Conservation (phyloP, 179 eudicot genomes). For the Gypsophila paniculata region DNA sequence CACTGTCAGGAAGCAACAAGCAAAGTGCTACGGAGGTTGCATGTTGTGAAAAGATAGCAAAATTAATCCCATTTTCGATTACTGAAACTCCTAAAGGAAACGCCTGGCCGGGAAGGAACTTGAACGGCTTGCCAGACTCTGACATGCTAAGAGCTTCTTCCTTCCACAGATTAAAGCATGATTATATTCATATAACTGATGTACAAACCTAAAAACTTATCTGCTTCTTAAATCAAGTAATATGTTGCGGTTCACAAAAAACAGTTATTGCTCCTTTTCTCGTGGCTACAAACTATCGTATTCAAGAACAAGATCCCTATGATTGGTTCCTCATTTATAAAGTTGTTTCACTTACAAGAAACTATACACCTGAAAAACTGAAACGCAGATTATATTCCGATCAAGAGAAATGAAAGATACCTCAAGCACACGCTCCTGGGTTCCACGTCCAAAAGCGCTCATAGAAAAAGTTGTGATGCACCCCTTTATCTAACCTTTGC, state of each 20-base stretch:
- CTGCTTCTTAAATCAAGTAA: background rate
- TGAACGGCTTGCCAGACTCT: constrained; percentile 34
- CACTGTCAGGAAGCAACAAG: constrained; percentile 50
- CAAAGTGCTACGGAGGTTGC: constrained; percentile 82
- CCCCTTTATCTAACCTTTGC: constrained; percentile 48
- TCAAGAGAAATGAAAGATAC: constrained; percentile 28
- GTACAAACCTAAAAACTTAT: background rate
- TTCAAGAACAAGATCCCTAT: background rate
- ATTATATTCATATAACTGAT: background rate
- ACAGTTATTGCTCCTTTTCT: background rate
- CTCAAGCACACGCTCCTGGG: constrained; percentile 44
- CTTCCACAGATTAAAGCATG: constrained; percentile 31
- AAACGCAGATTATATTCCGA: background rate
- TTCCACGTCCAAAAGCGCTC: constrained; percentile 33
- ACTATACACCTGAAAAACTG: background rate
- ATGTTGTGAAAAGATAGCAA: constrained; percentile 84
- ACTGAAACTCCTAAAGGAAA: constrained; percentile 89
- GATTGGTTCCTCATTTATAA: background rate
- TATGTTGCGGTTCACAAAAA: background rate
- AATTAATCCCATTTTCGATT: constrained; percentile 74
- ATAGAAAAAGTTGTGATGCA: constrained; percentile 23
- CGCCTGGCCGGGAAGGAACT: constrained; percentile 64
- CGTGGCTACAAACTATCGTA: background rate
- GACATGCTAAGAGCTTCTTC: constrained; percentile 55
- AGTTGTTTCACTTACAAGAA: constrained; percentile 1